Conservation (phyloP, 192 early-diverging fungal species). For the Entomortierella parvispora region DNA sequence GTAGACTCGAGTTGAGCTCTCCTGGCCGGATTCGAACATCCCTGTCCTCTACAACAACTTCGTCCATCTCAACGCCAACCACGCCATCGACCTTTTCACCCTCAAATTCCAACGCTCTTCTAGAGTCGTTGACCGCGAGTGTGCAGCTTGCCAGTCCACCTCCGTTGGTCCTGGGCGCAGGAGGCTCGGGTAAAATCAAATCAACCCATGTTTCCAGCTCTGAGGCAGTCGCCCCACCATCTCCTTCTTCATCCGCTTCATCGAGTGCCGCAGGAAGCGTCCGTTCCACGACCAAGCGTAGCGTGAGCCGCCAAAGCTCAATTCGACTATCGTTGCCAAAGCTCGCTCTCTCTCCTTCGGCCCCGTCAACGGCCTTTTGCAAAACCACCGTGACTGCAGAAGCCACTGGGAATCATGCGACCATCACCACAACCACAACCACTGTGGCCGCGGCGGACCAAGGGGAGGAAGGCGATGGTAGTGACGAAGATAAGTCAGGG, state of each 20-base stretch:
- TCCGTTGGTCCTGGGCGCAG: background rate
- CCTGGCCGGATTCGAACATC: constrained; percentile 33
- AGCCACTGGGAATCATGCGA: constrained; percentile 5
- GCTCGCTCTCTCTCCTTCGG: constrained; percentile 31
- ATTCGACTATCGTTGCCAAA: constrained; percentile 22
- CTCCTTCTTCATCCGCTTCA: constrained; percentile 5
- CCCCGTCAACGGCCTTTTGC: constrained; percentile 40
- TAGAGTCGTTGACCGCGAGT: constrained; percentile 31
- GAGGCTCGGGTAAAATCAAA: background rate
- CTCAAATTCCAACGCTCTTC: constrained; percentile 17
- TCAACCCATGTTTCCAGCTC: background rate
- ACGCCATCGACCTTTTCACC: constrained; percentile 43
- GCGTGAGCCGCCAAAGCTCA: constrained; percentile 12
- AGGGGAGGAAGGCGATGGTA: background rate
- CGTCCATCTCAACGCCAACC: constrained; percentile 42
- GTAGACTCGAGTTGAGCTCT: background rate
- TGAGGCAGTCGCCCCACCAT: background rate
- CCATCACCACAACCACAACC: constrained; percentile 6
- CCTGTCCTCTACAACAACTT: constrained; percentile 24
- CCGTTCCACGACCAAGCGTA: constrained; percentile 5
- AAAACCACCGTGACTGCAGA: constrained; percentile 36
- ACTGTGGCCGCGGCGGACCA: background rate
- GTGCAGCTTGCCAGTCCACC: constrained; percentile 23
- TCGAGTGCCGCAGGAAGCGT: constrained; percentile 12
- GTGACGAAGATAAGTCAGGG: background rate